These are phyloP conservation scores for Santalum album DNA, from an alignment of 164 flowering plant genomes.

Conservation along the genomic window DNA sequence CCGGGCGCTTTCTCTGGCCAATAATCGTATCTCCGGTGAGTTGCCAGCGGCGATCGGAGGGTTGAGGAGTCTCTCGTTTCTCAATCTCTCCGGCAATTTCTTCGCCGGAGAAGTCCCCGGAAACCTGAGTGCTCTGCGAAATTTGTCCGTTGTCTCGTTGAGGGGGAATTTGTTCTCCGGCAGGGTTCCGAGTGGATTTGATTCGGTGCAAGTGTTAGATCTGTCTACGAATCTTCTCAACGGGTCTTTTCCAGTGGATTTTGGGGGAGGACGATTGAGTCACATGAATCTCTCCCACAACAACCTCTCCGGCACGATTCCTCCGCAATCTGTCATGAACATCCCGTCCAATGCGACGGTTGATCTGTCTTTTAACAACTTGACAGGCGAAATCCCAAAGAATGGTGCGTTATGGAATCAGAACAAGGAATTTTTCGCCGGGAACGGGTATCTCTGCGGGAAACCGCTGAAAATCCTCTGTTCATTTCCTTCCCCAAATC, in stretches of 20 bases:
- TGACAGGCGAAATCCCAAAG: conserved; percentile 63
- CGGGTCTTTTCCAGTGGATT: conserved; percentile 49
- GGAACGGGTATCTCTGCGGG: conserved; percentile 71
- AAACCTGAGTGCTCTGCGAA: conserved; percentile 17
- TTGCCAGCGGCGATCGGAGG: conserved; percentile 14
- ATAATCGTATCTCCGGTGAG: conserved; percentile 1
- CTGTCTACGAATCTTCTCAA: conserved; percentile 50
- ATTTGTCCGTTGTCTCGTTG: conserved; percentile 35
- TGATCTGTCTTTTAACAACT: conserved; percentile 65
- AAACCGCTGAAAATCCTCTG: conserved; percentile 59
- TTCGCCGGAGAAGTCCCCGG: conserved; percentile 37
- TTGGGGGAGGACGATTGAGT: conserved; percentile 36
- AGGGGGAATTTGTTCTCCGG: conserved; percentile 42
- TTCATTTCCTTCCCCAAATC: conserved; percentile 51
- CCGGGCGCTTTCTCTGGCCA: conserved; percentile 7
- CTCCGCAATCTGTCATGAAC: conserved; percentile 27
- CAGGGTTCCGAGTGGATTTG: conserved; percentile 26
- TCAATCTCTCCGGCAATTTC: conserved; percentile 47
- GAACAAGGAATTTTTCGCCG: conserved; percentile 39
- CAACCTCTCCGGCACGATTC: conserved; percentile 41
- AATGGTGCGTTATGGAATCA: conserved; percentile 34
- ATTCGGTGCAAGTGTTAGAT: conserved; percentile 32
- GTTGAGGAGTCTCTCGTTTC: conserved; percentile 17
- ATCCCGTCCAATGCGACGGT: conserved; percentile 43
- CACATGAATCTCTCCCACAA: conserved; percentile 69